Evolutionary conservation across 768 basidiomycete genomes (phyloP).

Genomic region (Mycena polygramma): DNA sequence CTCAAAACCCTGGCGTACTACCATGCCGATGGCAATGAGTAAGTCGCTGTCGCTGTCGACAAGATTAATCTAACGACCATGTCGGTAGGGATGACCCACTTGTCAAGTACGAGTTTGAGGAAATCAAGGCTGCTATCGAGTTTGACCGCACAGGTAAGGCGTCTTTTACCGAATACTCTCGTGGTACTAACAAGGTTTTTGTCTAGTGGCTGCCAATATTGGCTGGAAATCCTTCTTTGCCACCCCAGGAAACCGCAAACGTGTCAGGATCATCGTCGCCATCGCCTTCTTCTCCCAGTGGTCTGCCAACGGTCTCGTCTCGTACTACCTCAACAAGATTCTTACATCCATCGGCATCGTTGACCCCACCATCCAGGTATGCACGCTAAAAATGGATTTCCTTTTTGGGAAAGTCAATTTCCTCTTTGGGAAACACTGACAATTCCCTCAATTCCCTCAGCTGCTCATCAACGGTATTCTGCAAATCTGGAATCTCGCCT

Average conservation of each 20-base stretch:
- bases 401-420: not conserved
- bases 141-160: constrained; percentile 65
- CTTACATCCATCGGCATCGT: constrained; percentile 78
- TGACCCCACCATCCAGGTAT: constrained; percentile 61
- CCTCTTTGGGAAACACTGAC: not conserved
- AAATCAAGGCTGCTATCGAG: constrained; percentile 84
- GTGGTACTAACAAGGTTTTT: not conserved
- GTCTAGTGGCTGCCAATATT: constrained; percentile 63
- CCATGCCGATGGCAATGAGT: constrained; percentile 83
- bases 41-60: constrained; percentile 32
- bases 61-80: not conserved
- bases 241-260: constrained; percentile 79
- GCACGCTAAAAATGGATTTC: constrained; percentile 36
- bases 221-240: constrained; percentile 79
- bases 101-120: constrained; percentile 80
- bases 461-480: constrained; percentile 90
- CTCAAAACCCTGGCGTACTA: constrained; percentile 82
- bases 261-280: constrained; percentile 82
- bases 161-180: not conserved
- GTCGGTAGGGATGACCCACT: constrained; percentile 67
- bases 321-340: constrained; percentile 84
- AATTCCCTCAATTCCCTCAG: constrained; percentile 43
- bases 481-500: constrained; percentile 83
- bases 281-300: constrained; percentile 89
- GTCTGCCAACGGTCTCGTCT: constrained; percentile 89